phyloP scores from a whole-genome alignment of 2,329 filamentous ascomycete species.

The Neofusicoccum cordaticola region DNA sequence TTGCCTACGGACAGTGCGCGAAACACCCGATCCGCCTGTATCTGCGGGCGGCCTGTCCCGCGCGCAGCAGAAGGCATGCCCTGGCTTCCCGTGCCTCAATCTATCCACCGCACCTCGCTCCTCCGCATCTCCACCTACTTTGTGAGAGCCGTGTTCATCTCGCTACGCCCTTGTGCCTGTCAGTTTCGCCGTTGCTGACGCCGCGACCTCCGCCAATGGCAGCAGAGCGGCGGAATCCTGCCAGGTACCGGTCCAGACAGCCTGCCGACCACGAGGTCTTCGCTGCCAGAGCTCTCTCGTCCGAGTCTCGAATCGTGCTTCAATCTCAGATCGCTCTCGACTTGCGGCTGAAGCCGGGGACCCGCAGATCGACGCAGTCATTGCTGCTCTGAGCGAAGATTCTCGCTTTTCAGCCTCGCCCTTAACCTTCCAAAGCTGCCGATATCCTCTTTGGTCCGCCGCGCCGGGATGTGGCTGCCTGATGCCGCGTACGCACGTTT shows the following conservation, averaged over 20 bases:
- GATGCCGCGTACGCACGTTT: not conserved
- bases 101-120: not conserved
- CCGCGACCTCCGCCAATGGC: not conserved
- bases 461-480: slow-evolving; percentile 1
- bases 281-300: too few species aligned
- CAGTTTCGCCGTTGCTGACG: not conserved
- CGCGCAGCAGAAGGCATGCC: not conserved
- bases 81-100: not conserved
- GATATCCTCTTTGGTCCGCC: not conserved
- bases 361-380: not conserved
- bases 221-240: not conserved
- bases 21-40: not conserved
- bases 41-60: not conserved
- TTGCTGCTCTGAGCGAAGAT: not conserved
- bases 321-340: not conserved
- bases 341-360: not conserved
- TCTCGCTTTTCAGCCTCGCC: not conserved
- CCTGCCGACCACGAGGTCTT: not conserved
- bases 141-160: not conserved
- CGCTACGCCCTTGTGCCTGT: not conserved
- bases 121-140: not conserved
- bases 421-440: not conserved
- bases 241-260: not conserved
- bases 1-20: not conserved
- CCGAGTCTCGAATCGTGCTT: not conserved